Evolutionary conservation across 2,329 filamentous ascomycete species (phyloP).

Genomic region (Eutypa lata): DNA sequence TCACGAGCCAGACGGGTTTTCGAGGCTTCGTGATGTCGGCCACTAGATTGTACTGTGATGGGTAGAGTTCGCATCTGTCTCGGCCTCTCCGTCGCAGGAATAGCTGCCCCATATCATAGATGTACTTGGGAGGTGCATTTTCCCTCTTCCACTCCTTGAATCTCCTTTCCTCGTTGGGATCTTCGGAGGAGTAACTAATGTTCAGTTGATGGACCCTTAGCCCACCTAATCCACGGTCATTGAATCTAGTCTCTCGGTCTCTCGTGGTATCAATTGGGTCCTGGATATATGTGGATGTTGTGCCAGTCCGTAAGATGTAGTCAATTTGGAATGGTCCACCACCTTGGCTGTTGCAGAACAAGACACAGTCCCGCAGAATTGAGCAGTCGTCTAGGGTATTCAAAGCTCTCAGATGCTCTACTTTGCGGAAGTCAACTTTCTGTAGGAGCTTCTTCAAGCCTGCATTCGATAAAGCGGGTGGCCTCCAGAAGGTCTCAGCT

Average conservation of each 20-base stretch:
- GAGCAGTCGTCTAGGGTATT: neutral
- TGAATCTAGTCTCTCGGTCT: neutral
- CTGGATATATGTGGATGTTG: constrained; percentile 1
- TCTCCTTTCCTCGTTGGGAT: neutral
- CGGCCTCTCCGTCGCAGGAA: neutral
- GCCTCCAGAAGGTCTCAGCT: neutral
- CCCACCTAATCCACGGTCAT: neutral
- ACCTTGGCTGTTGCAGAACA: neutral
- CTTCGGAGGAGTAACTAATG: neutral
- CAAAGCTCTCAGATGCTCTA: neutral
- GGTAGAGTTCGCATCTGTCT: neutral
- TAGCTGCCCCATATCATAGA: constrained; percentile 6
- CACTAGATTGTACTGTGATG: constrained; percentile 2
- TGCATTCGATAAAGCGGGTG: neutral
- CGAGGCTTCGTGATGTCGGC: neutral
- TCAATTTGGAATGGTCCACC: neutral
- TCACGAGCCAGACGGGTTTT: constrained; percentile 3
- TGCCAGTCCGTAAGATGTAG: constrained; percentile 1
- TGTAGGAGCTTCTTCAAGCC: constrained; percentile 1
- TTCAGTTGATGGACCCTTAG: neutral
- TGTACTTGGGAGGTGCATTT: neutral
- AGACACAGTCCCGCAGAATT: neutral
- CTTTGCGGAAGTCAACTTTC: neutral
- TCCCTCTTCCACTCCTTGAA: neutral
- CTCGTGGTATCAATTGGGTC: neutral